Evolutionary conservation across 2,329 filamentous ascomycete species (phyloP), one percentile per base, ranked within the genome.

Genomic region (Penicillium rolfsii): DNA sequence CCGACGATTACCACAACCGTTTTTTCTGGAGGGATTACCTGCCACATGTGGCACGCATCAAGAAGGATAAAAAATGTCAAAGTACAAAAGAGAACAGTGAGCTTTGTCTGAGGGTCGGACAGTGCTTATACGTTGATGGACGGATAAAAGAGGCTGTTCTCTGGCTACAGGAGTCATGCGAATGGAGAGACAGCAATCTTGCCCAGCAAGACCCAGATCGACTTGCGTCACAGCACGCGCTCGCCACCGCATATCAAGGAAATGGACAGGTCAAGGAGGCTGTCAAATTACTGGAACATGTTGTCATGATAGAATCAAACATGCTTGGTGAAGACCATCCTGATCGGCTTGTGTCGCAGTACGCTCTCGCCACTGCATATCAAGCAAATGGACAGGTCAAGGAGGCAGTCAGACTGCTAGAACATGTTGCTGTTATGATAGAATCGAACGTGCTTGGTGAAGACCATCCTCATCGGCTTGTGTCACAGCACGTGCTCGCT

Each of bases 361-460:
- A 50, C 16, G 16, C 3, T 6, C 48, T 50, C 28, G 48, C 48
- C 9, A 6, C n/a, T 1, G 48, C 28, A 50, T 50, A 50, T 50
- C n/a, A 35, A 50, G 48, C 48, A n/a, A 50, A 35, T 28, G 28
- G 48, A 6, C 48, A 50, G 12, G 19, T 50, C 16, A 50, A 50
- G 19, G 28, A 50, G 28, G 48, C 48, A 9, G 8, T 50, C 16
- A n/a, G 22, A 16, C 28, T 50, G 11, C 48, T 30, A 30, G 28
- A 30, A 7, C 28, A 7, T 30, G 28, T 30, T 30, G 19, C 19
- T 19, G 28, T 30, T 7, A 30, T 7, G 28, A 30, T 30, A 30
- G 4, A 30, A 30, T 4, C 28, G 28, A 7, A 30, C 4, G 28
- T 30, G 28, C 28, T 30, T 7, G 3, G 4, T 5, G 28, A 30